Conservation (phyloP, 805 yeast genomes). For the Pichia eremophila region DNA sequence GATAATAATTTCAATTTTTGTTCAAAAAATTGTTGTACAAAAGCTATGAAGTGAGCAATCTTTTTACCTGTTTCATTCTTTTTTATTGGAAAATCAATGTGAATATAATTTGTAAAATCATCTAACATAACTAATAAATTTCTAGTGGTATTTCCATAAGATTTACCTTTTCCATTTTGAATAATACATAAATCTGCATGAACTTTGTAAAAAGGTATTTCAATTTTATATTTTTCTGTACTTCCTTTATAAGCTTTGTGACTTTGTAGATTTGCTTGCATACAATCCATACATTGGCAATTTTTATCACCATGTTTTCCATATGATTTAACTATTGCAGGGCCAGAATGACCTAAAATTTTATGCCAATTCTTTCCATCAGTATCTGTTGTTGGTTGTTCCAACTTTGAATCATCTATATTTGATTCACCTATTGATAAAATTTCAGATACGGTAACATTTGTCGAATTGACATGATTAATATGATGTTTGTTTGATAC, state of each 20-base stretch:
- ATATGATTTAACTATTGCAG: neutral
- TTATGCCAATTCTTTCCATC: neutral
- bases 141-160: neutral
- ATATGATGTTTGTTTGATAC: neutral
- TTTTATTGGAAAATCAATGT: neutral
- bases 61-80: neutral
- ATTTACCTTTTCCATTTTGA: neutral
- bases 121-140: neutral
- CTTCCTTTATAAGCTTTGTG: neutral
- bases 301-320: neutral
- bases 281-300: neutral
- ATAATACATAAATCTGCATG: neutral
- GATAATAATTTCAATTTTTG: neutral
- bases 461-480: neutral
- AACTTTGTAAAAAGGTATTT: neutral
- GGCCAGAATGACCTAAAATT: neutral
- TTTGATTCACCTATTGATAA: neutral
- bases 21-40: neutral
- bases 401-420: too few species aligned
- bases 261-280: neutral
- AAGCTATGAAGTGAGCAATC: neutral
- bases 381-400: neutral
- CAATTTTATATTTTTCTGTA: neutral
- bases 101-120: neutral
- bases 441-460: too few species aligned